These are phyloP conservation scores for Cytospora leucostoma DNA, from an alignment of 2,329 filamentous ascomycete species.

Conservation along the genomic window DNA sequence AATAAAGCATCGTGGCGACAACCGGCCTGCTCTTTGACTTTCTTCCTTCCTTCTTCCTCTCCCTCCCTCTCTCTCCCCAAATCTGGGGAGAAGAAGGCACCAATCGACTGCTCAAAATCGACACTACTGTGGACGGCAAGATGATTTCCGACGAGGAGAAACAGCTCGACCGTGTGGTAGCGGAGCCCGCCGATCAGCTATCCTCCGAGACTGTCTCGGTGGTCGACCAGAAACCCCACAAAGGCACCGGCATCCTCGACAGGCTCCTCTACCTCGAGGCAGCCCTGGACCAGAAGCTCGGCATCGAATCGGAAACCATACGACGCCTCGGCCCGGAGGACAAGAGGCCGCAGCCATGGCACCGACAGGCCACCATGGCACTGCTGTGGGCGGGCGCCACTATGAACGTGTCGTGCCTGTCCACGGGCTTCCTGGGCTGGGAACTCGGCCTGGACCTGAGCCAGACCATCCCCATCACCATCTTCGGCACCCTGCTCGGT, in stretches of 20 bases:
- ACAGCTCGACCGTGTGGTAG: conserved; percentile 11
- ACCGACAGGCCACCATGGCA: conserved; percentile 49
- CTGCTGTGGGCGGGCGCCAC: conserved; percentile 53
- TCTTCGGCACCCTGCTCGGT: conserved; percentile 49
- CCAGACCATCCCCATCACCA: conserved; percentile 47
- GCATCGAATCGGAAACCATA: conserved; percentile 50
- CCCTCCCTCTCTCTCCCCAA: conserved; percentile 5
- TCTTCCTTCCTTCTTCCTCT: neutral
- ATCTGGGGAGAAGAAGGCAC: conserved; percentile 10
- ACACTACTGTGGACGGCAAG: neutral
- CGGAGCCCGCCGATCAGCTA: conserved; percentile 2
- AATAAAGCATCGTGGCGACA: conserved; percentile 4
- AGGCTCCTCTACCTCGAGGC: conserved; percentile 44
- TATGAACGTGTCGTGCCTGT: conserved; percentile 53
- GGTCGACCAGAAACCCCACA: neutral
- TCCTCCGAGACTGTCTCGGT: conserved; percentile 1
- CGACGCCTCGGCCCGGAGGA: conserved; percentile 48
- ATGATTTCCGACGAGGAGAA: conserved; percentile 19
- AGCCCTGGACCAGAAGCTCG: conserved; percentile 47
- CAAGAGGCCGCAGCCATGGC: conserved; percentile 39
- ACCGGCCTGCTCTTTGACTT: neutral
- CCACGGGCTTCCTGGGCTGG: conserved; percentile 52
- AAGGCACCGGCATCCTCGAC: conserved; percentile 35
- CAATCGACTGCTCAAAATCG: conserved; percentile 1
- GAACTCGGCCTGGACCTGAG: conserved; percentile 49